Evolutionary conservation across 345 rosid species (phyloP).

Genomic region (Sisymbrium altissimum): DNA sequence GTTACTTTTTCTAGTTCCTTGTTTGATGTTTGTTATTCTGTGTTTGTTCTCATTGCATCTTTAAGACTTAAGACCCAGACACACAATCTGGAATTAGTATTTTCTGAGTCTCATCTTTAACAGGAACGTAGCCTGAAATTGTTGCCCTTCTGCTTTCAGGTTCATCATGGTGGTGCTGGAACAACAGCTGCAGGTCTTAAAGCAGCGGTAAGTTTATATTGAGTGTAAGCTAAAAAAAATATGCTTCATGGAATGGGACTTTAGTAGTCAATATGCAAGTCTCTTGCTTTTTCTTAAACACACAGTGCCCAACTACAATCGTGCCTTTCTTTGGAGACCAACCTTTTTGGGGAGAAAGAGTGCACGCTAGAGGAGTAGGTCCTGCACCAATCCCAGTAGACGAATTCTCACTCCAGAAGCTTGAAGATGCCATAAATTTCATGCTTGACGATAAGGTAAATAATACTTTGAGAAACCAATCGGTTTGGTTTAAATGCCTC

Average conservation of each 20-base stretch:
- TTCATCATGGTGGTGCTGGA: conserved; percentile 99
- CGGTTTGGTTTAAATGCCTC: neutral
- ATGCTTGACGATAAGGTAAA: conserved; percentile 65
- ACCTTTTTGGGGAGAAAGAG: conserved; percentile 96
- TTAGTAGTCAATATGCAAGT: neutral
- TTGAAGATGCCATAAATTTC: conserved; percentile 67
- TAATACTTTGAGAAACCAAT: neutral
- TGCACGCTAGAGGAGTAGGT: conserved; percentile 88
- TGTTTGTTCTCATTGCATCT: neutral
- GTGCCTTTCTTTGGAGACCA: conserved; percentile 99
- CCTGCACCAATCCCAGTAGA: conserved; percentile 90
- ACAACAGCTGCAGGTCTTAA: conserved; percentile 98
- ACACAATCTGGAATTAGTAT: neutral
- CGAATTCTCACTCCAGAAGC: conserved; percentile 76
- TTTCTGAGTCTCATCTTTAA: neutral
- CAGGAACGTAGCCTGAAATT: neutral
- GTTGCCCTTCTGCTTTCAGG: conserved; percentile 46
- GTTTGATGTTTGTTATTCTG: neutral
- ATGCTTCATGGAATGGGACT: neutral
- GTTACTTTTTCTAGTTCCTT: neutral
- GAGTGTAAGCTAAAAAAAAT: neutral
- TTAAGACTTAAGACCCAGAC: neutral
- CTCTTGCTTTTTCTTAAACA: conserved; percentile 2
- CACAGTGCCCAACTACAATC: conserved; percentile 90
- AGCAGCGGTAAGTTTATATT: conserved; percentile 61